Base-by-base conservation (phyloP, 176 grass and related monocot genomes). In the Musa troglodytarum region DNA sequence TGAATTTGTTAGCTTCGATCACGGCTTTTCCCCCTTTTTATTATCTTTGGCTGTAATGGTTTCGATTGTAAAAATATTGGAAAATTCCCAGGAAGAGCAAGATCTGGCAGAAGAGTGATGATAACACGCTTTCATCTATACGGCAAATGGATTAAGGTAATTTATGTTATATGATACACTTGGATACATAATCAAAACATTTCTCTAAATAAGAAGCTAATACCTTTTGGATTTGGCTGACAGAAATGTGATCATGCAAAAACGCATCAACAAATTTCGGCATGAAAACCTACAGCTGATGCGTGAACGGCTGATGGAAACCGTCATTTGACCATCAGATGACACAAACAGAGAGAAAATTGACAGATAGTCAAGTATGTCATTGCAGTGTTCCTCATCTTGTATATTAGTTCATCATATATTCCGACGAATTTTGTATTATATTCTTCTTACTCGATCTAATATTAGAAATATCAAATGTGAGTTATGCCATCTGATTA, bases 41-140 rank as follows among this genome's bases (percentile, higher is more conserved):
- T 29, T 53, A 49, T 49, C 20, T 71, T 19, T 10, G 7, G 4
- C 20, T 10, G 19, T 25, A 73, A 15, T 15, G 54, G 7, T 28
- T 72, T 20, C 8, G 9, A 68, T 53, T 7, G 12, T 9, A 51
- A 63, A 9, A 1, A 8, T 63, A 11, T 11, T 43, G 34, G 34
- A 43, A 24, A 12, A 64, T 23, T 17, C 72, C 10, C 34, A 96
- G 92, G 92, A 96, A 86, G 94, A 79, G 55, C 95, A 99, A 83
- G 90, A 94, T 55, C 78, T 99, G 49, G 95, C 90, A 8, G 90
- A 99, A 81, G 95, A 28, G 90, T 92, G 72, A 94, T 99, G 95
- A 74, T 94, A 67, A 99, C 95, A 0, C 82, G 95, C 53, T 88
- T 99, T 79, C 91, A 91, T 52, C 63, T 99, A 14, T 99, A 99